Base-by-base conservation (phyloP, 495 filamentous ascomycete species). In the Mytilinidion resinicola region DNA sequence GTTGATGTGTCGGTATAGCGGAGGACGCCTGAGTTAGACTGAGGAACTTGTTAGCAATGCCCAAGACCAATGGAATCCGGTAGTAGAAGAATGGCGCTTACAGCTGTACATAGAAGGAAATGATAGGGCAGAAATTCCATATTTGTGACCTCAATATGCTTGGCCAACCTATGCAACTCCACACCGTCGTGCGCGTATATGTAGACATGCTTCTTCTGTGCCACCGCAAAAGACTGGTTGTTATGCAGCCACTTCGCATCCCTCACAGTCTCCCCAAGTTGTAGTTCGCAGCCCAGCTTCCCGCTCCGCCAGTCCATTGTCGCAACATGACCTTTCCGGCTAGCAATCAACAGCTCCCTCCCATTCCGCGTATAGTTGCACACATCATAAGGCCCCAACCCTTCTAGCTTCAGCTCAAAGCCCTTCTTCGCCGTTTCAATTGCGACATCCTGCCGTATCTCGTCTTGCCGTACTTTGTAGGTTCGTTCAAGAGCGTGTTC, bases 51-150 rank as follows among this genome's bases (percentile, higher is more conserved):
- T 38, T 53, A 53, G 50, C 25, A 30, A 30, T 2, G 25, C 25
- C 25, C 25, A 30, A 30, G 25, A 30, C 25, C 6, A 6, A 3
- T 30, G 25, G 6, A 30, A 30, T 6, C 25, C 6, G 25, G 25
- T 2, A 30, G 6, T 30, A 62, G 48, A 4, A 55, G 14, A 6
- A 53, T 51, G 1, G 41, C 19, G 77, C 82, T 77, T 71, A 88
- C 86, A 67, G 93, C 76, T 30, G 90, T 95, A 10, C 87, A 89
- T 44, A 98, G 78, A 19, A 98, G 82, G 65, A 95, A 98, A 70
- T 97, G 93, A 69, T 96, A 97, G 3, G 91, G 92, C 25, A 98
- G 76, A 70, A 96, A 98, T 72, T 97, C 90, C 77, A 98, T 87
- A 74, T 91, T 84, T 9, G 86, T 87, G n/a, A 95, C 89, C 73